phyloP scores from a whole-genome alignment of 116 monocot species.

The Zostera marina region DNA sequence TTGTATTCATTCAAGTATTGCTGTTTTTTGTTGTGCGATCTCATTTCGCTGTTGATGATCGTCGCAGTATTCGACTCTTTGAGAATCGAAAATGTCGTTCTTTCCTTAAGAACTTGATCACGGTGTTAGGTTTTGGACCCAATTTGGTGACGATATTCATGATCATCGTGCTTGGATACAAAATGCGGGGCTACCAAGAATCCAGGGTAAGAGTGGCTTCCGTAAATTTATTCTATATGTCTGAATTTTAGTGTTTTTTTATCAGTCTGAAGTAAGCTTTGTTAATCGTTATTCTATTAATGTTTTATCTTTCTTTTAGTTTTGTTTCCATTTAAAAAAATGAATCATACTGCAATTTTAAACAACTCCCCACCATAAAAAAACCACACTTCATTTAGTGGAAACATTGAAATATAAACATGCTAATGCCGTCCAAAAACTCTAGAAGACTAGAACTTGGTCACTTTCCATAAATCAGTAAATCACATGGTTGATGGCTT shows the following conservation, averaged over 20 bases:
- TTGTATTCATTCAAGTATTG: not conserved
- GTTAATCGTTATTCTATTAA: no score
- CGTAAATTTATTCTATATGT: not conserved
- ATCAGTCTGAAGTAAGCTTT: not conserved
- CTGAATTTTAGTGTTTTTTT: not conserved
- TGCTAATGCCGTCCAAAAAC: no score
- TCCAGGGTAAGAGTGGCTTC: conserved; percentile 10
- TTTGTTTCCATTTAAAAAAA: no score
- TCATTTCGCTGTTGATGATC: not conserved
- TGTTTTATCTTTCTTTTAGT: no score
- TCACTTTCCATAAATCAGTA: no score
- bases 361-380: no score
- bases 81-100: not conserved
- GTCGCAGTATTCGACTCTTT: no score
- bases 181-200: conserved; percentile 18
- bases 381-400: no score
- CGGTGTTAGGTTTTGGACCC: conserved; percentile 52
- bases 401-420: no score
- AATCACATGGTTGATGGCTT: no score
- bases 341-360: no score
- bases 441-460: no score
- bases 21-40: not conserved
- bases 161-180: conserved; percentile 23
- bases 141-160: conserved; percentile 34
- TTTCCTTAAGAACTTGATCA: conserved; percentile 10